phyloP scores from a whole-genome alignment of 257 asterid species.

The Ajuga chamaepitys region DNA sequence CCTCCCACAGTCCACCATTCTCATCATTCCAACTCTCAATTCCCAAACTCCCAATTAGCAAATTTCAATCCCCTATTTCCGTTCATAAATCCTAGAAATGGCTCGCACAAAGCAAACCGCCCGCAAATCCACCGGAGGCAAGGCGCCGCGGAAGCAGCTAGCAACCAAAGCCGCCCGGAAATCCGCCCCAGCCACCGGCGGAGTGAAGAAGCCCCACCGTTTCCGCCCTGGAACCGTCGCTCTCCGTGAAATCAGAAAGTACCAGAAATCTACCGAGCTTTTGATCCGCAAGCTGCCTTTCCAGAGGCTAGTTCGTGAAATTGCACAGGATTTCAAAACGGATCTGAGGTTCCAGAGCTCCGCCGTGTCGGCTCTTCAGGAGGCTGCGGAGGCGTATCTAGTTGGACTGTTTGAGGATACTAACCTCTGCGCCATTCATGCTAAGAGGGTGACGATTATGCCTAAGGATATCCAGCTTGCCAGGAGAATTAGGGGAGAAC shows the following conservation, averaged over 20 bases:
- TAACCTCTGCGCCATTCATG: slow-evolving; percentile 10
- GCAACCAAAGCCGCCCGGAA: slow-evolving; percentile 18
- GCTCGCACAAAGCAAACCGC: slow-evolving; percentile 17
- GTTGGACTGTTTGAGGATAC: slow-evolving; percentile 14
- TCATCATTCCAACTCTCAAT: not conserved
- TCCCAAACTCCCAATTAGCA: not conserved
- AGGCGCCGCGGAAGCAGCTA: slow-evolving; percentile 15
- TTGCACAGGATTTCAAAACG: slow-evolving; percentile 18
- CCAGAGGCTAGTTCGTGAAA: slow-evolving; percentile 18
- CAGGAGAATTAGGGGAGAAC: slow-evolving; percentile 17
- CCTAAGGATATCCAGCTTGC: slow-evolving; percentile 18
- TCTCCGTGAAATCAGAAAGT: slow-evolving; percentile 9
- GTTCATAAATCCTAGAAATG: not conserved
- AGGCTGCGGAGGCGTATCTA: slow-evolving; percentile 11
- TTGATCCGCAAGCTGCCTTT: slow-evolving; percentile 18
- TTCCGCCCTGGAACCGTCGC: slow-evolving; percentile 17
- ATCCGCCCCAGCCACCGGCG: slow-evolving; percentile 23
- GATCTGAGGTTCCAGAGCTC: slow-evolving; percentile 20
- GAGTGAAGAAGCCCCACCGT: slow-evolving; percentile 18
- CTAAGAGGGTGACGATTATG: slow-evolving; percentile 16
- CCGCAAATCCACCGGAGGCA: slow-evolving; percentile 13
- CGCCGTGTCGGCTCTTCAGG: slow-evolving; percentile 15
- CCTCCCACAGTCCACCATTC: not conserved
- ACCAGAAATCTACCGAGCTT: slow-evolving; percentile 17
- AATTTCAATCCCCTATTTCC: not conserved